Base-by-base conservation (phyloP, 75 land plant genomes). In the Chamaecyparis obtusa region DNA sequence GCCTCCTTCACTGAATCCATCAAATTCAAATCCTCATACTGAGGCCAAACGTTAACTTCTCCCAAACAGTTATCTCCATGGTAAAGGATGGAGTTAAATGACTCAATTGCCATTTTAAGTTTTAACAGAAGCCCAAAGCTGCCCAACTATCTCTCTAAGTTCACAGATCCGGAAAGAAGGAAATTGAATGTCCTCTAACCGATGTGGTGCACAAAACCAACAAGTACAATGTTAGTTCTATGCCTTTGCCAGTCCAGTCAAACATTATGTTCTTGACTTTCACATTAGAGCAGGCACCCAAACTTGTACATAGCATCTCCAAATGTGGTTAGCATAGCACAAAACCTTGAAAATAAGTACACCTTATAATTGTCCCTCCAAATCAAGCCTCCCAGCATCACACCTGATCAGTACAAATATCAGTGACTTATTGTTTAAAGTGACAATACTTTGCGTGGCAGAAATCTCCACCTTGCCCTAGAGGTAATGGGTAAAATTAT, bases 21-120 rank as follows among this genome's bases (percentile, higher is more conserved):
- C 80, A 86, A 72, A 86, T 85, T 88, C 4, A 94, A 93, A 89
- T 93, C 92, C 17, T 85, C 90, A 76, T 92, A 92, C 32, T 85
- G 87, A 3, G 93, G 94, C 79, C 91, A 83, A 36, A 88, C 80
- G 27, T 92, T 87, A 67, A 88, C 90, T 17, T 95, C 96, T 32
- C 96, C 96, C 72, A 95, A 78, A 57, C 83, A 87, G 15, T 71
- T 5, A 7, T 92, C 96, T 27, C 92, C 94, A 84, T 92, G 91
- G 83, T 83, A 94, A 37, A 94, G 91, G 64, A 60, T 78, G n/a
- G 85, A 86, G 85, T 89, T 92, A 51, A 88, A 87, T 17, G 41
- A 17, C 64, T 84, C 85, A 14, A 84, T 5, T 8, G 85, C 85
- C 85, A 84, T 84, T 43, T 49, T n/a, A n/a, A n/a, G n/a, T n/a